Conservation (phyloP, 352 stramenopile genomes). For the Elongisporangium senticosum region DNA sequence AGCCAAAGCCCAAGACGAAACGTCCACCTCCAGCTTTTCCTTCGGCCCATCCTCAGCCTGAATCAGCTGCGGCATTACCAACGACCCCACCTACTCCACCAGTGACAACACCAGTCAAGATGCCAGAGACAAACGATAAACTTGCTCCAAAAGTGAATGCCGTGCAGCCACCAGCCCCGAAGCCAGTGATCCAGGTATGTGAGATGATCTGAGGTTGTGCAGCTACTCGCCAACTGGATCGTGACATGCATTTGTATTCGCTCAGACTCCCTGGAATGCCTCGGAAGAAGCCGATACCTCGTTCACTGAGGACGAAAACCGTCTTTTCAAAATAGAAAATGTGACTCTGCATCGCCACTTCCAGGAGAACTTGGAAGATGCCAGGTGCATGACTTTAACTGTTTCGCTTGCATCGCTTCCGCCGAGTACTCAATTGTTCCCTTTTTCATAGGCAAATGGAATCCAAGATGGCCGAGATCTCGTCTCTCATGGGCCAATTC, state of each 20-base stretch:
- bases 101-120: background rate
- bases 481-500: slow-evolving; percentile 80
- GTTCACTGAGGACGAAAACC: slow-evolving; percentile 60
- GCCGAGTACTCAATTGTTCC: background rate
- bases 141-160: background rate
- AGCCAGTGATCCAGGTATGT: slow-evolving; percentile 7
- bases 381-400: slow-evolving; percentile 43
- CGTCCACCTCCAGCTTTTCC: slow-evolving; percentile 1
- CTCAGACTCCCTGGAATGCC: background rate
- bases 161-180: slow-evolving; percentile 1
- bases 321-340: slow-evolving; percentile 66
- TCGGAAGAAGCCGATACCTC: background rate
- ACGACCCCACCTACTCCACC: background rate
- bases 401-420: background rate
- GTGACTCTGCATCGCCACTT: slow-evolving; percentile 77
- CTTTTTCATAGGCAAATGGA: slow-evolving; percentile 60
- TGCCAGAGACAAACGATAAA: background rate
- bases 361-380: slow-evolving; percentile 81
- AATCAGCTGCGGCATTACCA: background rate
- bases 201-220: no score
- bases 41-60: background rate
- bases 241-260: no score
- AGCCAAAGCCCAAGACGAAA: slow-evolving; percentile 22
- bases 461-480: slow-evolving; percentile 82
- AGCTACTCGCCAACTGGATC: no score